Conservation (phyloP, 2,329 filamentous ascomycete species). For the Verticillium tricorpus region DNA sequence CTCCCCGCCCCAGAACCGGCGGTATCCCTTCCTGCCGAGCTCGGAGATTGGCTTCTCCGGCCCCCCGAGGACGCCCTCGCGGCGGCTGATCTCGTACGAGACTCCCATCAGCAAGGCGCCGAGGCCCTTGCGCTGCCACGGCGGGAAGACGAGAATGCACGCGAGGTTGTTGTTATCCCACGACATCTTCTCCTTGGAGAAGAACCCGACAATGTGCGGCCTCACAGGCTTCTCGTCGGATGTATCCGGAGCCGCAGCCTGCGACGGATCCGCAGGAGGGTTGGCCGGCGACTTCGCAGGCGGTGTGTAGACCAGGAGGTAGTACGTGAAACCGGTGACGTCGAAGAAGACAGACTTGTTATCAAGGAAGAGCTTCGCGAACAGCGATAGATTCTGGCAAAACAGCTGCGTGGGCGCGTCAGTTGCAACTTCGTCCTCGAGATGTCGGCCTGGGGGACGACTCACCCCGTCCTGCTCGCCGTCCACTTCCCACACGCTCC, state of each 20-base stretch:
- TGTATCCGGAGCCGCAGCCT: constrained; percentile 4
- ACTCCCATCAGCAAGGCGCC: constrained; percentile 87
- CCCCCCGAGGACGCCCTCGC: constrained; percentile 80
- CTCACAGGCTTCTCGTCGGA: constrained; percentile 3
- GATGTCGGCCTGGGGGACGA: constrained; percentile 11
- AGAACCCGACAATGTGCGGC: constrained; percentile 81
- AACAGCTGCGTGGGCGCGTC: constrained; percentile 54
- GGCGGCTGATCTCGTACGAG: constrained; percentile 84
- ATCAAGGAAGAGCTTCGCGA: constrained; percentile 95
- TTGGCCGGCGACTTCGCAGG: constrained; percentile 22
- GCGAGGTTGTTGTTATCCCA: constrained; percentile 99
- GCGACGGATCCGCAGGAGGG: background rate
- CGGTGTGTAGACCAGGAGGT: constrained; percentile 76
- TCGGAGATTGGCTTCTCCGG: constrained; percentile 92
- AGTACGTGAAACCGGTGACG: constrained; percentile 90
- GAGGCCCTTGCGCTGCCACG: constrained; percentile 87
- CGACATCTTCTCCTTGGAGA: constrained; percentile 97
- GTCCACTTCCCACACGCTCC: constrained; percentile 89
- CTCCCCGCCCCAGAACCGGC: constrained; percentile 80
- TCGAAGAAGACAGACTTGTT: constrained; percentile 99
- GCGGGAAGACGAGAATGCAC: constrained; percentile 92
- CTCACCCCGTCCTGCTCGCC: constrained; percentile 74
- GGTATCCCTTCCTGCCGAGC: constrained; percentile 77
- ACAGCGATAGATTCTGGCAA: constrained; percentile 91
- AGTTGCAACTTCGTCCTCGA: background rate